phyloP scores from a whole-genome alignment of 148 eudicot genomes.

The Chenopodium formosanum region DNA sequence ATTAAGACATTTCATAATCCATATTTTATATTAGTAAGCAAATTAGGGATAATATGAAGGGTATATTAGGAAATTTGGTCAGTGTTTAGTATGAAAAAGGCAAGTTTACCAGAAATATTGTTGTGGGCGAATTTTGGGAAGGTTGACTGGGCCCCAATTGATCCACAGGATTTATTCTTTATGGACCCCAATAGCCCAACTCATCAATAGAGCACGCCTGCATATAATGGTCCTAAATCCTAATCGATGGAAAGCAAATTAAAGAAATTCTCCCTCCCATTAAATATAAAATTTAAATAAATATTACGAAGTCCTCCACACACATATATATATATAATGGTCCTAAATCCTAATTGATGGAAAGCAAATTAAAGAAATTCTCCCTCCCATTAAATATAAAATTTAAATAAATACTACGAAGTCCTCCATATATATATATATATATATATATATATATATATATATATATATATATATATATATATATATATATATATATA shows the following conservation, averaged over 20 bases:
- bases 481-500: no score
- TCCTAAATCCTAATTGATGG: not conserved
- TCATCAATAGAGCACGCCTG: conserved; percentile 14
- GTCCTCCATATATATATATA: no score
- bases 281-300: no score
- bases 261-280: not conserved
- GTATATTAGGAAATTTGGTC: conserved; percentile 11
- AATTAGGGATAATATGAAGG: not conserved
- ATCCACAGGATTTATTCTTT: not conserved
- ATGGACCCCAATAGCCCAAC: conserved; percentile 16
- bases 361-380: no score
- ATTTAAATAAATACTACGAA: no score
- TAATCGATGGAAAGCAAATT: no score
- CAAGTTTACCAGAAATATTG: not conserved
- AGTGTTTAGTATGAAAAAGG: not conserved
- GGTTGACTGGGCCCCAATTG: conserved; percentile 12
- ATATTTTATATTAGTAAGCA: not conserved
- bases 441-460: no score
- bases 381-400: not conserved
- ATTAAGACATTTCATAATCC: not conserved
- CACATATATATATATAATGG: no score
- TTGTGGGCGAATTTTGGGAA: conserved; percentile 5
- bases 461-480: no score
- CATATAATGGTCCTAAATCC: not conserved
- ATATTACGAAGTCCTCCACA: no score